These are phyloP conservation scores for Onygena corvina DNA, from an alignment of 2,329 filamentous ascomycete species.

Conservation along the genomic window DNA sequence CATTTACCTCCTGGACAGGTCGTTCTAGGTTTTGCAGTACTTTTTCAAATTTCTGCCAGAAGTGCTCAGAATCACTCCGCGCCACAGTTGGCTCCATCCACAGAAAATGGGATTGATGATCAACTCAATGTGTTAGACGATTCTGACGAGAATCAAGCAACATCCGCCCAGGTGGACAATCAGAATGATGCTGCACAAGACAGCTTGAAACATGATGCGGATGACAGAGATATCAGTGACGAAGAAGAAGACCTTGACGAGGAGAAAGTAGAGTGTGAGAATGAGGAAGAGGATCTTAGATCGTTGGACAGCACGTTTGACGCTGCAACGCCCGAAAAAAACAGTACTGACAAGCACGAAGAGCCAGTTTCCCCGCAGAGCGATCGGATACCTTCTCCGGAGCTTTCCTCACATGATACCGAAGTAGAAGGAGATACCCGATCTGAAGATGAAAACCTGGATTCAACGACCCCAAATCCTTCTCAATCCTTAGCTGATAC, in stretches of 20 bases:
- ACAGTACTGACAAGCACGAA: too few relatives aligned
- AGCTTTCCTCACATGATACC: background rate
- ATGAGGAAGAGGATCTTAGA: background rate
- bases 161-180: background rate
- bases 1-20: slow-evolving; percentile 78
- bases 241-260: background rate
- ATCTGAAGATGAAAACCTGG: slow-evolving; percentile 9
- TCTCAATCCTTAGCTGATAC: slow-evolving; percentile 11
- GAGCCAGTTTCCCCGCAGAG: background rate
- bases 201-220: background rate
- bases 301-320: too few relatives aligned
- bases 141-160: background rate
- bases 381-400: background rate
- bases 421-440: background rate
- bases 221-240: background rate
- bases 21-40: slow-evolving; percentile 71
- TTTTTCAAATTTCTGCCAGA: slow-evolving; percentile 81
- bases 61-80: slow-evolving; percentile 71
- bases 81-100: slow-evolving; percentile 41
- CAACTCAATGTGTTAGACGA: background rate
- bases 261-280: background rate
- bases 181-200: background rate
- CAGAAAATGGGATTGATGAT: background rate
- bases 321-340: background rate
- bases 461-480: slow-evolving; percentile 11